Conservation (phyloP, 306 rosid genomes). For the Mimosa bimucronata region DNA sequence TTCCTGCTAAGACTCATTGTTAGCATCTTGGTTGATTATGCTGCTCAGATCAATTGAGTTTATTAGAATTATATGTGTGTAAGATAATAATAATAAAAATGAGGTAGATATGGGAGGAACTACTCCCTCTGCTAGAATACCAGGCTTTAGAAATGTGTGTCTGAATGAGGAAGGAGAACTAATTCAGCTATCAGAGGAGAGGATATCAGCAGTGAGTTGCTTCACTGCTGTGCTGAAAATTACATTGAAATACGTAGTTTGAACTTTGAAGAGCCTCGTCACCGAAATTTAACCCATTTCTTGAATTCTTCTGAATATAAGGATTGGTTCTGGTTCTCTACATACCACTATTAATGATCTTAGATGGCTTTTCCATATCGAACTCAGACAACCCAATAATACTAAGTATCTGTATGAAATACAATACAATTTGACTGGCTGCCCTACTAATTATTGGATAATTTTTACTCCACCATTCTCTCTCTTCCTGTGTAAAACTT, state of each 20-base stretch:
- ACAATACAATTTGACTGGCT: no score
- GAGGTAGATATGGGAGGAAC: background rate
- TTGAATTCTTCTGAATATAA: background rate
- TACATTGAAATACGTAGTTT: background rate
- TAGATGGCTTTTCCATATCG: background rate
- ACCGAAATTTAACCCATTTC: background rate
- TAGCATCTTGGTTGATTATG: background rate
- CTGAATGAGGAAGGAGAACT: background rate
- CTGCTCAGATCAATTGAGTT: background rate
- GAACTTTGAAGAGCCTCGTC: background rate
- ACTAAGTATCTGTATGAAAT: background rate
- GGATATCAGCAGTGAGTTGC: background rate
- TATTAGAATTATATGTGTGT: background rate
- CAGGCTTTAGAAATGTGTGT: background rate
- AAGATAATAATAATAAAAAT: background rate
- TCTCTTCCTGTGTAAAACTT: no score
- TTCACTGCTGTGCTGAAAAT: background rate
- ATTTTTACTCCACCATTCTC: no score
- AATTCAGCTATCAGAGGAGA: background rate
- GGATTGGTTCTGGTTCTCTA: background rate
- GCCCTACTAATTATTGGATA: no score
- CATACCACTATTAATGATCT: background rate
- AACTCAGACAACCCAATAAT: background rate
- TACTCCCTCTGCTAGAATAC: background rate
- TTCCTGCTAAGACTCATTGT: background rate